Conservation (phyloP, 2,329 filamentous ascomycete genomes). For the Tolypocladium ovalisporum region DNA sequence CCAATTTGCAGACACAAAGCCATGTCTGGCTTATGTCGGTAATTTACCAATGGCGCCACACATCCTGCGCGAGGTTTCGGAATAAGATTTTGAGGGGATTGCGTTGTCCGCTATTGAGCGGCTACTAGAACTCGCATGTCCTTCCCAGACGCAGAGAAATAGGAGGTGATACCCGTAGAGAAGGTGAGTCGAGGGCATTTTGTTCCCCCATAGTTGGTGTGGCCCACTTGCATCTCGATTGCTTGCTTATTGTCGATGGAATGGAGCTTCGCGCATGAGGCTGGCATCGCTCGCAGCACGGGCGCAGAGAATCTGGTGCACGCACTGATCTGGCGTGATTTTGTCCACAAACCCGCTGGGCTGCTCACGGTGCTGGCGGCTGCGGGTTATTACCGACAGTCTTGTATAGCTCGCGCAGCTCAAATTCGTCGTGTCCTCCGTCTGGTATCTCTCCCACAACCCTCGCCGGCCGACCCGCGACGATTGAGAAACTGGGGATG, state of each 20-base stretch:
- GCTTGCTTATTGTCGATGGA: background rate
- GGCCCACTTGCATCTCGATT: background rate
- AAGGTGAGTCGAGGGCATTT: too few relatives aligned
- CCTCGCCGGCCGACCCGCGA: constrained; percentile 71
- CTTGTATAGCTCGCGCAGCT: constrained; percentile 54
- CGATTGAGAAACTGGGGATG: constrained; percentile 81
- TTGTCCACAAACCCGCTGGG: background rate
- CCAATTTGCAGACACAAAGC: too few relatives aligned
- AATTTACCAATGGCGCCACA: too few relatives aligned
- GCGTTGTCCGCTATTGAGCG: background rate
- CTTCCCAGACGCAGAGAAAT: background rate
- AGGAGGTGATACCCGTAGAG: background rate
- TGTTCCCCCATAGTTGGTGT: background rate
- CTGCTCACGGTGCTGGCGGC: constrained; percentile 14
- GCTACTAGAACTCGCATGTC: background rate
- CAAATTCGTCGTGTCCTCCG: constrained; percentile 54
- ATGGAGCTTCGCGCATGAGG: background rate
- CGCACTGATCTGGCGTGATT: background rate
- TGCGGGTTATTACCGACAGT: constrained; percentile 48
- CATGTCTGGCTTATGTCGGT: too few relatives aligned
- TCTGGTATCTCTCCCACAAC: constrained; percentile 75
- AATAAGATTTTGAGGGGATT: background rate
- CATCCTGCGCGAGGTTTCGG: too few relatives aligned
- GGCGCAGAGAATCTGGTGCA: background rate
- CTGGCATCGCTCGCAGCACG: background rate